Base-by-base conservation (phyloP, 2,329 filamentous ascomycete species). In the Metarhizium guizhouense region DNA sequence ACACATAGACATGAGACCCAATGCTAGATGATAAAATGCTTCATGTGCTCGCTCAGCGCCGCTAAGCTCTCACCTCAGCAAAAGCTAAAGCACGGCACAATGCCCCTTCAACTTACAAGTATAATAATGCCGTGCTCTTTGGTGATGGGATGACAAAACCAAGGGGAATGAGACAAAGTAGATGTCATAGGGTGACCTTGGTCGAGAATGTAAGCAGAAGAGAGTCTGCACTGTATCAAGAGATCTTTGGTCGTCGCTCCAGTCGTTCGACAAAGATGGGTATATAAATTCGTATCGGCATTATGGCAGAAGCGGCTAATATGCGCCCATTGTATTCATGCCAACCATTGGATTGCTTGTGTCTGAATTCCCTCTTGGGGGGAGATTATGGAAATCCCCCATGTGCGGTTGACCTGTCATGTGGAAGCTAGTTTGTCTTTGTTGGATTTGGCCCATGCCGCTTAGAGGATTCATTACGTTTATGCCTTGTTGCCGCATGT, bases 341-440 rank as follows among this genome's bases (percentile, higher is more conserved):
- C 61, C 65, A 13, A 63, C 56, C 54, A 70, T 63, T 11, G 57
- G 47, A 14, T 50, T 47, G n/a, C 49, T 55, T 16, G 54, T 56
- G 47, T 77, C 76, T 0, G 73, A 68, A 53, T 72, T 74, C 11
- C 71, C 70, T 43, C 77, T 68, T 56, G 79, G 77, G 3, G 79
- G 77, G 2, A 81, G 61, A 1, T 73, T 72, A 30, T 80, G 77
- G 52, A 79, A 81, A 52, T 79, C 76, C 3, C 72, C 62, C 2
- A 64, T 59, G 14, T 67, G 63, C 2, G 63, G 56, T 32, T 66
- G 69, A 3, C 60, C 54, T 25, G 62, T 63, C 52, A 73, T 62
- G 16, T 67, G 67, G 51, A 71, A 72, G 54, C 62, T 68, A 25
- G 59, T 61, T 52, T 72, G 69, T 14, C 68, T 63, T 40, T 66